Evolutionary conservation across 495 filamentous ascomycete species (phyloP).

Genomic region (Aspergillus coremiiformis): DNA sequence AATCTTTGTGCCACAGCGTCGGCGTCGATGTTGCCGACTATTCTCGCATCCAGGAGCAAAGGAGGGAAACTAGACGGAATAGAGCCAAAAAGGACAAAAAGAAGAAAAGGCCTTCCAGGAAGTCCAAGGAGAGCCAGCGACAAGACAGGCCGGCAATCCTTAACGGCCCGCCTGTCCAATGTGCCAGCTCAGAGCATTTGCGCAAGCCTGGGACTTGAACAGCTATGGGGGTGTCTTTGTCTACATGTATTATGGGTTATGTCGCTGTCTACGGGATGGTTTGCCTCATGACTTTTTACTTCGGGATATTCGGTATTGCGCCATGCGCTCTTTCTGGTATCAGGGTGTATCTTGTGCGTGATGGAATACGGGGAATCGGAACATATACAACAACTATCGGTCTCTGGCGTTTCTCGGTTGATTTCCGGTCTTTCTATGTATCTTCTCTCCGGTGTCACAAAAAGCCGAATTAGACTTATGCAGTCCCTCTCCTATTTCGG

Average conservation of each 20-base stretch:
- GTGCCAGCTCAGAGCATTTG: not conserved
- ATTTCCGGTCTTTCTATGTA: not conserved
- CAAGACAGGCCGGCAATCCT: not conserved
- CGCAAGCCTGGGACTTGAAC: not conserved
- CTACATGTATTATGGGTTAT: not conserved
- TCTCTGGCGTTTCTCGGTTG: not conserved
- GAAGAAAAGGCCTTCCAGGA: conserved; percentile 6
- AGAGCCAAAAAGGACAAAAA: no score
- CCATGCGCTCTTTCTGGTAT: not conserved
- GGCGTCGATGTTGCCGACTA: conserved; percentile 35
- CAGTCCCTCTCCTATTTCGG: conserved; percentile 1
- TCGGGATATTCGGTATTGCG: not conserved
- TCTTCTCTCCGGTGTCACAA: conserved; percentile 2
- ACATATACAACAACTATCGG: not conserved
- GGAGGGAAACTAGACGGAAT: conserved; percentile 8
- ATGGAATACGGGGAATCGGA: not conserved
- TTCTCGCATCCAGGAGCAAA: conserved; percentile 17
- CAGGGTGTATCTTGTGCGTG: not conserved
- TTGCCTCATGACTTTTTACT: not conserved
- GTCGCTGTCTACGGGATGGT: not conserved
- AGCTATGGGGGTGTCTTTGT: not conserved
- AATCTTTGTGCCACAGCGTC: conserved; percentile 28
- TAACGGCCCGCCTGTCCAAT: not conserved
- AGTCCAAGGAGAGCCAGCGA: not conserved
- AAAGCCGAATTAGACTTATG: not conserved